Evolutionary conservation across 2,329 filamentous ascomycete genomes (phyloP), one percentile per base, ranked within the genome.

Genomic region (Aurifilum marmelostoma): DNA sequence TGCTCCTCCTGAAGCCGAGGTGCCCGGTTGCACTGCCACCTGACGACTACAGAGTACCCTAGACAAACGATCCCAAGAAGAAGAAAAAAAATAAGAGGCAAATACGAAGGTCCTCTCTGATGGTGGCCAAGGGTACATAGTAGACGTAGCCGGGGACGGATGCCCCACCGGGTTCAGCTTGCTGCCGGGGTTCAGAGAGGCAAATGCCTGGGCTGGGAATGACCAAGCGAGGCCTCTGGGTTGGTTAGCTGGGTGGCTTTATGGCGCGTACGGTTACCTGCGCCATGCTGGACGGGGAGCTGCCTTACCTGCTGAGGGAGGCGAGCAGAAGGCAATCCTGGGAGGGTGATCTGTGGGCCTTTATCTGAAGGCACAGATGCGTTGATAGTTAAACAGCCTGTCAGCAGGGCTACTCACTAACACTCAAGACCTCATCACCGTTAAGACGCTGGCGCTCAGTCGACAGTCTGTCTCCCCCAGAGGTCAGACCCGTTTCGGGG

Each of bases 401-500:
- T 12, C 16, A 3, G 8, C 12, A 7, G 7, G n/a, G 16, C 14
- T 4, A 59, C 1, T 29, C 29, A 50, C 54, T 66, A 66, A 37
- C 56, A 61, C 2, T 11, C 29, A 37, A 16, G 34, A 18, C 16
- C 41, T 21, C 11, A 1, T 11, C 24, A 12, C 24, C 21, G 64
- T 39, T 66, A 66, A 66, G 64, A 29, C 29, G 16, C 29, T 61
- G 64, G 54, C 54, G 39, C 64, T 34, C 34, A 47, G 9, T 32
- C 37, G 60, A 59, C 5, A 54, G n/a, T 39, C 64, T 50, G 37
- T n/a, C n/a, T 41, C 59, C 18, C 29, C 21, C 59, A n/a, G 18
- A 60, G 58, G 37, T 43, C 54, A 59, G 64, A 60, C 54, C 56
- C 60, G 64, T 59, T 66, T 60, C 64, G 54, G 64, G 54, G 64